Base-by-base conservation (phyloP, 805 yeast genomes). In the Zygosaccharomyces pseudorouxii region DNA sequence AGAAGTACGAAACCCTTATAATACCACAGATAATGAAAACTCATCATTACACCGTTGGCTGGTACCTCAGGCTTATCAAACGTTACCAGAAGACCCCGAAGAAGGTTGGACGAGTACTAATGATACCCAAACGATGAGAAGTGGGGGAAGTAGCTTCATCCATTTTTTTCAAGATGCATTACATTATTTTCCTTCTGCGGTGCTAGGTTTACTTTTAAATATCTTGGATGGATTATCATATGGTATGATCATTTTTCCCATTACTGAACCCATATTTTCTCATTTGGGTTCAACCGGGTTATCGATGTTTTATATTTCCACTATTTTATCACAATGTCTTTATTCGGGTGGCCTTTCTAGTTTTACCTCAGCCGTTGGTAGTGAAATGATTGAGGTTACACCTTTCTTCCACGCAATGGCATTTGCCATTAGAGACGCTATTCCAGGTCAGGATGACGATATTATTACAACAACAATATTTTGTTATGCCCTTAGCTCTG, bases 331-430 rank as follows among this genome's bases (percentile, higher is more conserved):
- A 0, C 99, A 93, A 65, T 69, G 89, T 54, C 86, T 89, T 5
- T 90, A 80, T 63, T 89, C 97, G 0, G 67, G 87, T 20, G 99
- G 99, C 12, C 95, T 95, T 1, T 87, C 96, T 12, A 86, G 87
- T 7, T 92, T 93, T 71, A 81, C 80, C 52, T 77, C 89, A 2
- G 96, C 95, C n/a, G 81, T 92, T 38, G 99, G 99, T 1, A 86
- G 96, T 3, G 98, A 93, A 69, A 93, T 93, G 99, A 93, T 93
- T 55, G 99, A 93, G 66, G 89, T 93, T n/a, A 95, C 97, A 1
- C 99, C 99, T 1, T 93, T 93, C 65, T 92, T 92, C 73, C 99
- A 93, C 62, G 77, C 95, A 2, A 90, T 93, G 96, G 97, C 97
- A 0, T 72, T 78, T 23, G 72, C 83, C 11, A 82, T 93, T 42